Evolutionary conservation across 1,284 basidiomycete genomes (phyloP).

Genomic region (Tylopilus sp.): DNA sequence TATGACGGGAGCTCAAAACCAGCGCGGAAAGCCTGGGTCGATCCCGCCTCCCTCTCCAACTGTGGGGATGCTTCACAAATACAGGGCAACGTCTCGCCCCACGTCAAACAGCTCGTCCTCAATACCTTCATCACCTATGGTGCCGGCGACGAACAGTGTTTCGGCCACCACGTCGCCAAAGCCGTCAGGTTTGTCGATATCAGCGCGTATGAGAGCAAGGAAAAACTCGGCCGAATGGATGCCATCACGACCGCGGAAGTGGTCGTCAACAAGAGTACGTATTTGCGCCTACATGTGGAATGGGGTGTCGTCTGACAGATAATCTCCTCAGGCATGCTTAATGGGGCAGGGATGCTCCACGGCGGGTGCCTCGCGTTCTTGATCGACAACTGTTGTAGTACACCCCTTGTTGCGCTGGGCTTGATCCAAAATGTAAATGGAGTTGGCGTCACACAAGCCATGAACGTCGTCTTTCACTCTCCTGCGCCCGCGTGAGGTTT

Average conservation of each 20-base stretch:
- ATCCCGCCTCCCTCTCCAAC: conserved; percentile 56
- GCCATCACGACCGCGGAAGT: conserved; percentile 61
- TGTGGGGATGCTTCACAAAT: conserved; percentile 54
- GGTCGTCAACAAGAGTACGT: conserved; percentile 55
- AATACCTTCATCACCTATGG: conserved; percentile 68
- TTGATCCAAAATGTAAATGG: conserved; percentile 59
- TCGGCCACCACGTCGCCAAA: conserved; percentile 59
- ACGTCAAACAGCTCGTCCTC: conserved; percentile 60
- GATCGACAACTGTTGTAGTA: conserved; percentile 69
- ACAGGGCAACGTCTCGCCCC: conserved; percentile 57
- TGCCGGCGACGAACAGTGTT: conserved; percentile 57
- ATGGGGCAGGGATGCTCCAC: conserved; percentile 70
- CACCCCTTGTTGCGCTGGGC: conserved; percentile 64
- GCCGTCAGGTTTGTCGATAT: conserved; percentile 60
- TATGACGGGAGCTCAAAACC: conserved; percentile 21
- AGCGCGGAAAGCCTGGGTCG: conserved; percentile 53
- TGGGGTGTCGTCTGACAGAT: conserved; percentile 11
- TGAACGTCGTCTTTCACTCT: conserved; percentile 66
- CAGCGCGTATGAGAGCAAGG: conserved; percentile 44
- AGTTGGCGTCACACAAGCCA: conserved; percentile 68
- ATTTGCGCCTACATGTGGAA: neutral
- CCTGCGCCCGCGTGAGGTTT: conserved; percentile 58
- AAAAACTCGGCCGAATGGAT: conserved; percentile 50
- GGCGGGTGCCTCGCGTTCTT: conserved; percentile 70
- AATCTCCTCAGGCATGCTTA: conserved; percentile 54